Base-by-base conservation (phyloP, 768 basidiomycete genomes). In the Podaxis pistillaris region DNA sequence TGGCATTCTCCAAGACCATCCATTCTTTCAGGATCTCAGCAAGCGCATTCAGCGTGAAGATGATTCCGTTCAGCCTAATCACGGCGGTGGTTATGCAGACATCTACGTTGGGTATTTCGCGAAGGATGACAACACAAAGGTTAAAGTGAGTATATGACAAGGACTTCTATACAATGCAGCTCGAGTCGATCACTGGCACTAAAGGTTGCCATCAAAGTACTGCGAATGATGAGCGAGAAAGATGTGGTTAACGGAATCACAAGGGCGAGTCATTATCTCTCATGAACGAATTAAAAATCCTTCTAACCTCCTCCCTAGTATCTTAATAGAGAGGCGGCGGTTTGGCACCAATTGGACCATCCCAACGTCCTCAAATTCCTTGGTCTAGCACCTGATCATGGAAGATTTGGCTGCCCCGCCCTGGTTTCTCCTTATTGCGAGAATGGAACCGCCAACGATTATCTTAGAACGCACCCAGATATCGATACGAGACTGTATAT, bases 181-280 rank as follows among this genome's bases (percentile, higher is more conserved):
- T 46, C 17, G 17, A 46, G 15, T 46, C 19, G 15, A 46, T 15
- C 7, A 26, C 30, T 33, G 24, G 36, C 5, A 41, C 26, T 13
- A 19, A n/a, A 68, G 68, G 64, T 68, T 17, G 68, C 68, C 15
- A 62, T 68, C 54, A 68, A 68, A 44, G 47, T 64, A 28, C 64
- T 68, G 37, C 64, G 68, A 3, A 63, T 58, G 49, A 12, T 41
- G 2, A 44, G n/a, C 9, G 56, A 37, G 1, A n/a, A 7, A 17
- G 52, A 60, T 17, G 15, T n/a, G 17, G 40, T 53, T 13, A 49
- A 47, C 9, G 56, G 55, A 8, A 33, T 56, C 26, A 49, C 22
- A 55, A 36, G 38, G 15, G 37, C 17, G 28, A 13, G 44, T 36
- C 30, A 8, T 54, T n/a, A 38, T 37, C 30, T 17, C 26, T 19